Base-by-base conservation (phyloP, 2,329 filamentous ascomycete species). In the Aplosporella prunicola region DNA sequence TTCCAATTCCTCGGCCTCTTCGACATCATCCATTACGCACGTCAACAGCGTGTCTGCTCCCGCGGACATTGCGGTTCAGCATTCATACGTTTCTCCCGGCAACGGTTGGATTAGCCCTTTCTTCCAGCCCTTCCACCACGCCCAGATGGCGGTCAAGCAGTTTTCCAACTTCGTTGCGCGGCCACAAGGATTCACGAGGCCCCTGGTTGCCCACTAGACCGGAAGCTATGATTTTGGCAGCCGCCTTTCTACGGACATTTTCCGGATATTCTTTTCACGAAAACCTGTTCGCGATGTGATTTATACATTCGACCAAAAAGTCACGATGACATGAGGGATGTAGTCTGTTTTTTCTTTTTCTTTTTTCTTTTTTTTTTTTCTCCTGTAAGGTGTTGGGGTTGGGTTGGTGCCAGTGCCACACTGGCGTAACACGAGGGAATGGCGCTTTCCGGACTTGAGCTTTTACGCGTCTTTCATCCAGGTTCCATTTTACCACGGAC, bases 61-160 rank as follows among this genome's bases (percentile, higher is more conserved):
- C 23, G 11, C 29, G 7, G 33, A 30, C 32, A 36, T 36, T 14
- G 29, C 18, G 13, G 18, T 28, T 11, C 57, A 55, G 45, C 46
- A 51, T 44, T 48, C 50, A 56, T 61, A 61, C 53, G 56, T 61
- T 55, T 53, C 56, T 30, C 47, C 50, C 3, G 35, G 54, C 41
- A 58, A 56, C 35, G 52, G 52, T n/a, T 61, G 57, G 57, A 57
- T 58, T 45, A 56, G 59, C 31, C 56, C 57, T 9, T 61, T 60
- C 42, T 54, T 61, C 43, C 56, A 61, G 45, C 60, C 59, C 42
- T 54, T 61, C 43, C 56, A 61, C 45, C 38, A 40, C 20, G 57
- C 57, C 5, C 56, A 55, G 45, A 60, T 59, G 41, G 38, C 60
- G 20, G 57, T 61, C 45, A 61, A 61, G 44, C 57, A 61, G 49